phyloP scores from a whole-genome alignment of 176 grass and related monocot genomes.

The bread wheat (Triticum aestivum) region IWGSC_CS_RefSeq_v2.1 NC_057797.1:103850346-103850845 shows the following conservation, averaged over 20 bases:
- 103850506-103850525: not conserved
- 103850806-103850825: not conserved
- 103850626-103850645: slow-evolving; percentile 35
- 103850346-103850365: not conserved
- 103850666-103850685: not conserved
- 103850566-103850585: not conserved
- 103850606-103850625: slow-evolving; percentile 17
- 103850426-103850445: slow-evolving; percentile 54
- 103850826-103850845: not conserved
- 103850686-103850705: not conserved
- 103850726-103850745: not conserved
- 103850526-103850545: not conserved
- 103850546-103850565: not conserved
- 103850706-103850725: not conserved
- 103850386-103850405: not conserved
- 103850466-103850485: slow-evolving; percentile 20
- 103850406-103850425: slow-evolving; percentile 51
- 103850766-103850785: not conserved
- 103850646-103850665: slow-evolving; percentile 15
- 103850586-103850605: slow-evolving; percentile 34
- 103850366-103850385: not conserved
- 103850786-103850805: not conserved
- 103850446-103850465: slow-evolving; percentile 55
- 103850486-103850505: not conserved
- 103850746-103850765: not conserved